Evolutionary conservation across 306 rosid species (phyloP).

Genomic region (Acacia confusa): DNA sequence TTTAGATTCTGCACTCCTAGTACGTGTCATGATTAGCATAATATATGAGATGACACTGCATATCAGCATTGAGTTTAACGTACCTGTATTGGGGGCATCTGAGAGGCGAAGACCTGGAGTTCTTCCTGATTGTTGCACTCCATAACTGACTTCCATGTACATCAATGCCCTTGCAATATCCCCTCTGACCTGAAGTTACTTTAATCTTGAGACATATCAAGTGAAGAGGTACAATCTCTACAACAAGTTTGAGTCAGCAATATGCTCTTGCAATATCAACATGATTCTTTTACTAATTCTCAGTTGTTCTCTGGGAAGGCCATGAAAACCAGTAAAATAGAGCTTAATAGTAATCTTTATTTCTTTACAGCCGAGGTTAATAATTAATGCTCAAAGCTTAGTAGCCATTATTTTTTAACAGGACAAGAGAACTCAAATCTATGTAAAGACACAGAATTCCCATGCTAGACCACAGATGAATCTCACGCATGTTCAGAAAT

Average conservation of each 20-base stretch:
- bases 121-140: constrained; percentile 51
- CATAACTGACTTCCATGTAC: constrained; percentile 78
- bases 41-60: not conserved
- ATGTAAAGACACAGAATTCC: not conserved
- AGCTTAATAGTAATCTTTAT: not conserved
- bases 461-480: constrained; percentile 11
- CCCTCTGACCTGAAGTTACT: constrained; percentile 65
- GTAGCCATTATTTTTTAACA: not conserved
- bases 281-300: constrained; percentile 14
- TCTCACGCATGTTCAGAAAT: not conserved
- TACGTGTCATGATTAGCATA: not conserved
- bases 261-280: not conserved
- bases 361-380: not conserved
- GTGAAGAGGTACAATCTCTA: constrained; percentile 3
- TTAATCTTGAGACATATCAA: constrained; percentile 23
- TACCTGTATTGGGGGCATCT: constrained; percentile 61
- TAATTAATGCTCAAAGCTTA: not conserved
- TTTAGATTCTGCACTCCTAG: not conserved
- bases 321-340: constrained; percentile 15
- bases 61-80: not conserved
- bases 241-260: constrained; percentile 4
- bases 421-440: not conserved
- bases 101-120: constrained; percentile 60
- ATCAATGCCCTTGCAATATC: constrained; percentile 76
- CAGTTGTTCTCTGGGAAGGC: not conserved